Base-by-base conservation (phyloP, 139 green algal species). In the Coelastrella sp. region DNA sequence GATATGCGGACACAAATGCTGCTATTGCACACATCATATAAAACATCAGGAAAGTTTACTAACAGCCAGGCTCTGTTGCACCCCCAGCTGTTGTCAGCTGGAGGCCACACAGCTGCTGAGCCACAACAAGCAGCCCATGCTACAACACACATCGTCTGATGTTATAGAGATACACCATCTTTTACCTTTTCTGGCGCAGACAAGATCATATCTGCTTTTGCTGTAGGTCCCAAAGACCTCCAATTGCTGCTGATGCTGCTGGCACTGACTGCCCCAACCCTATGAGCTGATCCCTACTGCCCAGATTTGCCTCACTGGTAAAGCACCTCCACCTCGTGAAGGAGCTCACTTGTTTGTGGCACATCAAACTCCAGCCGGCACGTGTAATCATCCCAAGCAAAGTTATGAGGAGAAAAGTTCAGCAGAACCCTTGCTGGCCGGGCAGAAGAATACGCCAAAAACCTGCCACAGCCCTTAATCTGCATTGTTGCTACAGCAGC, bases 371-470 rank as follows among this genome's bases (percentile, higher is more conserved):
- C 60, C 78, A 93, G 20, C 59, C 72, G 27, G 10, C 68, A 11
- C 7, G 91, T 90, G 25, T 35, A 87, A 20, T 80, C 76, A 49
- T 85, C 68, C 27, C 83, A 89, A 7, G 6, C 35, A 15, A 84
- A 93, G 58, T 78, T 59, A 22, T 66, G 59, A 8, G 88, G 80
- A 10, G 68, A 76, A 57, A 89, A 12, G 20, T 82, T 89, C 22
- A 93, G 15, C 91, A 87, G 85, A 22, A 93, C 89, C 25, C 73
- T 24, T n/a, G 68, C 17, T 0, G 94, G 95, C 70, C 76, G 56
- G 24, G 59, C 72, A 72, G 84, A 93, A 80, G 89, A 92, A 89
- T 97, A 97, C 24, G 78, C 59, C 81, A 97, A 61, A 35, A 97
- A 89, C 11, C 87, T 84, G 11, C 95, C 95, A 73, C 87, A 90